A percentile compares a stretch with the other conserved stretches of the same genome.
Conservation (phyloP, 2,329 filamentous ascomycete species). For the Talaromyces sp. region DNA sequence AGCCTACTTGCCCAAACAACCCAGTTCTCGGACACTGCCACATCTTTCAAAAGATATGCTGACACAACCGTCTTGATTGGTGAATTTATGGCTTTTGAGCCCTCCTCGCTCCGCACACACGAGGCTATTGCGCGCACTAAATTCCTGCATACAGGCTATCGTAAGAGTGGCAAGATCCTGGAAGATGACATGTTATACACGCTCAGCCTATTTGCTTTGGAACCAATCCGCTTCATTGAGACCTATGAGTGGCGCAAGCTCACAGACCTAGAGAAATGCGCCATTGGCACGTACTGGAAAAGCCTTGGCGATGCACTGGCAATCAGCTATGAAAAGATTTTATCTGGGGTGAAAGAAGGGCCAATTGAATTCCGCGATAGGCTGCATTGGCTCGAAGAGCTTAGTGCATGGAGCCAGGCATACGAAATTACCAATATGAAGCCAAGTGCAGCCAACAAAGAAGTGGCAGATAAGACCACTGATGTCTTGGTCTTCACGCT, state of each 20-base stretch:
- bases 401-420: constrained; percentile 44
- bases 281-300: constrained; percentile 65
- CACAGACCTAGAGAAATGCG: constrained; percentile 62
- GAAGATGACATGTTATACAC: constrained; percentile 62
- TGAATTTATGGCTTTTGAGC: constrained; percentile 42
- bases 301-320: constrained; percentile 63
- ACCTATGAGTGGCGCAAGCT: constrained; percentile 65
- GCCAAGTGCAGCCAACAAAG: constrained; percentile 43
- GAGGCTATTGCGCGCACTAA: constrained; percentile 58
- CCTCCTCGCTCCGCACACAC: constrained; percentile 38
- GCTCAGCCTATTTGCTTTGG: constrained; percentile 57
- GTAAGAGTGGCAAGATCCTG: constrained; percentile 52
- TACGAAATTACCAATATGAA: constrained; percentile 60
- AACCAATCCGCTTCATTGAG: constrained; percentile 59
- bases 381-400: constrained; percentile 47
- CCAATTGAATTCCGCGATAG: constrained; percentile 43
- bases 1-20: constrained; percentile 43
- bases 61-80: constrained; percentile 47
- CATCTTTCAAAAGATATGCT: constrained; percentile 47
- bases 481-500: constrained; percentile 56
- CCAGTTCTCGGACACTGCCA: constrained; percentile 42
- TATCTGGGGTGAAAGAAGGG: constrained; percentile 31
- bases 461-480: constrained; percentile 54
- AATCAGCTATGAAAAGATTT: constrained; percentile 47
- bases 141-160: constrained; percentile 55